Conservation (phyloP, 192 early-diverging fungal genomes). For the Tieghemiomyces parasiticus region DNA sequence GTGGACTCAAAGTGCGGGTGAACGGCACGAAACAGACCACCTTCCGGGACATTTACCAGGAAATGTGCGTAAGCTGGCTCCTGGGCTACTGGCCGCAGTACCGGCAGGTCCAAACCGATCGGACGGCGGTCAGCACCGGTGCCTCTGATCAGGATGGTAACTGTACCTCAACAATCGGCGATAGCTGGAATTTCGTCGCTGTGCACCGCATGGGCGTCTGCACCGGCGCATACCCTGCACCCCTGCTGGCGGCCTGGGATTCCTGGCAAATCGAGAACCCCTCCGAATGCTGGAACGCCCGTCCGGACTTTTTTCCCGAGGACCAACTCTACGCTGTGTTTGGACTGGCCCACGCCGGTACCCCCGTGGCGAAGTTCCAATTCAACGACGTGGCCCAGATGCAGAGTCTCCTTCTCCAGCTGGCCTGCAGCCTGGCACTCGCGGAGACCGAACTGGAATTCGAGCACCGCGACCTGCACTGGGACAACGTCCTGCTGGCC, state of each 20-base stretch:
- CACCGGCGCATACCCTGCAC: slow-evolving; percentile 44
- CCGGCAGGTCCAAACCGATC: slow-evolving; percentile 18
- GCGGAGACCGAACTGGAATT: slow-evolving; percentile 37
- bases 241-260: slow-evolving; percentile 59
- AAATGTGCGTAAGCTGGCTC: slow-evolving; percentile 40
- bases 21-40: slow-evolving; percentile 28
- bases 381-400: slow-evolving; percentile 13
- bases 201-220: slow-evolving; percentile 46
- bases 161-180: too few species aligned
- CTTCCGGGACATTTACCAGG: slow-evolving; percentile 42
- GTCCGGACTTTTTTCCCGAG: slow-evolving; percentile 50
- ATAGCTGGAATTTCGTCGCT: slow-evolving; percentile 29
- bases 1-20: slow-evolving; percentile 19
- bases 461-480: slow-evolving; percentile 59
- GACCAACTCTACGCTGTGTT: slow-evolving; percentile 63
- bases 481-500: slow-evolving; percentile 55
- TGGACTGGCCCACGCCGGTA: slow-evolving; percentile 56
- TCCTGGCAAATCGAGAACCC: slow-evolving; percentile 37
- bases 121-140: too few species aligned
- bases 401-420: slow-evolving; percentile 46
- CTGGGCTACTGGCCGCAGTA: slow-evolving; percentile 31
- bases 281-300: slow-evolving; percentile 47
- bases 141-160: too few species aligned
- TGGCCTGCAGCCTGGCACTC: slow-evolving; percentile 37
- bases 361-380: slow-evolving; percentile 44